Conservation (phyloP, 2,329 filamentous ascomycete species). For the Diaporthe humulicola region DNA sequence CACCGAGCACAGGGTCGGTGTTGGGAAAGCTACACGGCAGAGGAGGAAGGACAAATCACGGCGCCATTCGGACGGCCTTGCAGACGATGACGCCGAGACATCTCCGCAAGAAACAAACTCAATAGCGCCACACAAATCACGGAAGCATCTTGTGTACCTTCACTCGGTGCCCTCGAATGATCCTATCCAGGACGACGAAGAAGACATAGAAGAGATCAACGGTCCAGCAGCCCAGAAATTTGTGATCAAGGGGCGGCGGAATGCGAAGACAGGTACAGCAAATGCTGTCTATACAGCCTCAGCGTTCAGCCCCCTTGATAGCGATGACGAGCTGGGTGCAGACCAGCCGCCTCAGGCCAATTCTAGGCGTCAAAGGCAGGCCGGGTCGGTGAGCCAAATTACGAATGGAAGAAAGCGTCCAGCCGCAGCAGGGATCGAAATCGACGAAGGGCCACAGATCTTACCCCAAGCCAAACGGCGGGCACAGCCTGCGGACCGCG, state of each 20-base stretch:
- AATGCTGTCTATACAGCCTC: background rate
- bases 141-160: background rate
- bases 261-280: background rate
- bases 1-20: background rate
- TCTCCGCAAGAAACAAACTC: background rate
- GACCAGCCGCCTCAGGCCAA: background rate
- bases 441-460: background rate
- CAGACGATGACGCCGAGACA: background rate
- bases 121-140: background rate
- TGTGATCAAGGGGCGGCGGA: background rate
- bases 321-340: constrained; percentile 34
- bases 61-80: background rate
- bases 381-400: background rate
- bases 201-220: background rate
- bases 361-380: background rate
- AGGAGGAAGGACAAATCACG: constrained; percentile 28
- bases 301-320: background rate
- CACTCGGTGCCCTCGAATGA: background rate
- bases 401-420: constrained; percentile 24
- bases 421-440: background rate
- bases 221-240: background rate
- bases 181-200: constrained; percentile 33
- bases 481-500: background rate
- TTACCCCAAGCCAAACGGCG: constrained; percentile 20
- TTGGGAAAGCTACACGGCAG: background rate